Base-by-base conservation (phyloP, 1,284 basidiomycete genomes). In the Cutaneotrichosporon dermatis region DNA sequence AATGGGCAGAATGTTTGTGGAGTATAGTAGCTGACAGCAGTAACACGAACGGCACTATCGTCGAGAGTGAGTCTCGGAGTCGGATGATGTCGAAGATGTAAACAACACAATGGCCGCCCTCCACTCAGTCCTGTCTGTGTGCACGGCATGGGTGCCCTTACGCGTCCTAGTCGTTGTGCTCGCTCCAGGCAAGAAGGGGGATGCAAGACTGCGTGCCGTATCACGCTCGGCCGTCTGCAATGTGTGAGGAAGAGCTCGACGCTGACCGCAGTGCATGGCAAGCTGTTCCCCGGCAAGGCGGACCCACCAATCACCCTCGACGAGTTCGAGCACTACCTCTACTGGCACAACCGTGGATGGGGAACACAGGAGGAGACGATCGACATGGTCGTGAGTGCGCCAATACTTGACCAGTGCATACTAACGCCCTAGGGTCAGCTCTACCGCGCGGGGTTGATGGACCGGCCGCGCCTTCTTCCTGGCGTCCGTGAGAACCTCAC, bases 271-370 rank as follows among this genome's bases (percentile, higher is more conserved):
- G 79, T 88, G 87, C 88, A 90, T 72, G 90, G 89, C 64, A 81
- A 83, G 45, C 70, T 77, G 16, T 64, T 64, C 55, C 54, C 54
- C 3, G 87, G 85, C 69, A 84, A 82, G 15, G 84, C 85, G 0
- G 69, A 79, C 42, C 74, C 73, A 2, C 73, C 75, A 8, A 78
- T 84, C 71, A 77, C 72, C 2, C 62, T 84, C 10, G 77, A 78
- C 41, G 80, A 85, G 61, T 90, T 90, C 71, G 85, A 87, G 70
- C 89, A 79, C 65, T 79, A 79, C 70, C 68, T 79, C 35, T 89
- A 87, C 72, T 89, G 85, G 85, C 68, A 73, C 61, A 79, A 79
- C 62, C 63, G 86, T 82, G 83, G 85, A 52, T 92, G 89, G 89
- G 89, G 89, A 15, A 82, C 82, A 4, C 83, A 85, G 1, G 68